Evolutionary conservation across 2,329 filamentous ascomycete genomes (phyloP), one percentile per base, ranked within the genome.

Genomic region (Stagonosporopsis vannaccii): DNA sequence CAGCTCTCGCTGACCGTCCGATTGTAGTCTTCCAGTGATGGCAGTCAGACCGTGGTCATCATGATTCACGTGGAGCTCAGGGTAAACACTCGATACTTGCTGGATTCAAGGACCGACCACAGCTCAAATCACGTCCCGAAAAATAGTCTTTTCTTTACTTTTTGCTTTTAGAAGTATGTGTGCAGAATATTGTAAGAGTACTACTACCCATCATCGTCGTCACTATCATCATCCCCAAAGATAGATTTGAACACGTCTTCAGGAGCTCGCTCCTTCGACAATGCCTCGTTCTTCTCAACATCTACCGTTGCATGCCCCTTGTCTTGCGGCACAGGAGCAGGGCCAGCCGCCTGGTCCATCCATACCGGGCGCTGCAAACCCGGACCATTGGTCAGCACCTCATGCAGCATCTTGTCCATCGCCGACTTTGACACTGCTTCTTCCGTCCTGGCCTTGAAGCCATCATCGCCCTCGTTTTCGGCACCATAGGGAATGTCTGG

Each of bases 211-310:
- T 63, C 60, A 6, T 69, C 61, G 9, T 65, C 63, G 36, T 91
- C 90, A 69, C 90, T 90, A 72, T 92, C 90, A 69, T 90, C 90
- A 72, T 92, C 91, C 6, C 93, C 94, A 83, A 98, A 98, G 26
- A 98, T 92, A n/a, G 92, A 91, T 65, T 86, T 91, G 67, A 97
- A 92, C 0, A 97, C 88, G 39, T 90, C 90, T 44, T 93, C 91
- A 15, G 89, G 87, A 0, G 92, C 90, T 50, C 86, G 84, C 67
- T 87, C 82, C 0, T 84, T 88, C 69, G 96, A 90, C 9, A 96
- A 71, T 4, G 90, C 90, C 54, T 92, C 89, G 66, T 97, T 97
- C 62, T 81, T 85, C 60, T 91, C 90, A 0, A 87, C 84, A 72
- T 96, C 85, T 22, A 95, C 82, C 36, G 55, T 68, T 3, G 73